These are phyloP conservation scores for Saposhnikovia divaricata DNA, from an alignment of 129 eudicot species.

Conservation along the genomic window DNA sequence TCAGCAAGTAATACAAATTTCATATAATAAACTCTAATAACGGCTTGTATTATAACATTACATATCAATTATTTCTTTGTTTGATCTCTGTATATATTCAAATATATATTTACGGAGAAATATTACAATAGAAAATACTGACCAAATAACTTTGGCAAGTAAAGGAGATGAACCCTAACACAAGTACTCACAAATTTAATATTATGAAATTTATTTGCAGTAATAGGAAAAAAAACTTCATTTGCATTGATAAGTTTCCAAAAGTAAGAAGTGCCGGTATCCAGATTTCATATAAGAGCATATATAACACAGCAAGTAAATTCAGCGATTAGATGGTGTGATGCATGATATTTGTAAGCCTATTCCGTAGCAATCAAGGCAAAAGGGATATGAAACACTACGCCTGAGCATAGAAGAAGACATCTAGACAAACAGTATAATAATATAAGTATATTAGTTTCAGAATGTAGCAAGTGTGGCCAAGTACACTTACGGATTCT, in stretches of 20 bases:
- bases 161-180: background rate
- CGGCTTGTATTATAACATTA: background rate
- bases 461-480: background rate
- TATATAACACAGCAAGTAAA: background rate
- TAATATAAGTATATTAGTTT: background rate
- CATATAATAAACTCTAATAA: background rate
- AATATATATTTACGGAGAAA: background rate
- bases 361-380: background rate
- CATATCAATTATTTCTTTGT: background rate
- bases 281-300: background rate
- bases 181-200: background rate
- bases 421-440: background rate
- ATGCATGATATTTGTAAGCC: background rate
- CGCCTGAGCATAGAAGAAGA: background rate
- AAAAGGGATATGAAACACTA: background rate
- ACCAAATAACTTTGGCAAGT: background rate
- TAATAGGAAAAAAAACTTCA: background rate
- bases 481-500: slow-evolving; percentile 49
- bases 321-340: background rate
- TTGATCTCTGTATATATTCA: background rate
- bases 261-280: background rate
- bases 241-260: background rate
- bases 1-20: background rate
- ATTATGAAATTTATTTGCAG: background rate
- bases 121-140: background rate